Base-by-base conservation (phyloP, 768 basidiomycete species). In the Tephrocybe rancida region DNA sequence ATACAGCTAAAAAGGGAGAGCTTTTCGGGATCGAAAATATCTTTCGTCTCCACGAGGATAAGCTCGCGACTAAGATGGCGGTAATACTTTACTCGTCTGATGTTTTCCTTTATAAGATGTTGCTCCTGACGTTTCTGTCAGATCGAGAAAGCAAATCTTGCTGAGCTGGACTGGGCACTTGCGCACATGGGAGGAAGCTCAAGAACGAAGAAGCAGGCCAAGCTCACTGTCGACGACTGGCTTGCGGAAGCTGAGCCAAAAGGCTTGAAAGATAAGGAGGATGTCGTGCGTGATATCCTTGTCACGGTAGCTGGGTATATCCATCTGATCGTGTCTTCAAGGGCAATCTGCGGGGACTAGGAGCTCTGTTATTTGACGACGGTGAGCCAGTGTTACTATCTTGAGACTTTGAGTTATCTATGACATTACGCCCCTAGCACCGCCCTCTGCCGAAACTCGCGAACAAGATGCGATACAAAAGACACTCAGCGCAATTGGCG, bases 21-120 rank as follows among this genome's bases (percentile, higher is more conserved):
- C 78, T 95, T 2, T 95, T 92, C 60, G 93, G 93, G 3, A 74
- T 89, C 43, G 83, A 86, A 64, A 95, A 95, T 60, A 90, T 95
- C 30, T 94, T 95, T 71, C 83, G 76, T 58, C 73, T 94, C 25
- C 84, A 90, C 56, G 88, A 90, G 62, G 74, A 77, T 54, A 83
- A 77, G 14, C 72, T 87, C 8, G 81, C 87, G 32, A 93, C 90
- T 0, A 90, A 92, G 68, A 78, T 81, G 67, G 80, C 84, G 54
- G 91, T 91, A 72, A 53, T 82, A 9, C 11, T 66, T 11, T 47
- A 14, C 27, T 6, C 30, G 21, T 41, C 13, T 19, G 39, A 22
- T 41, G 27, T 29, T 8, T 22, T 13, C 44, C 29, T 35, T 2
- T 21, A n/a, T 16, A 41, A 44, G 25, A 14, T 49, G 5, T 27